Percentiles rank a stretch among this genome's conserved stretches.
Conservation (phyloP, 768 basidiomycete species). For the Russula vinacea region DNA sequence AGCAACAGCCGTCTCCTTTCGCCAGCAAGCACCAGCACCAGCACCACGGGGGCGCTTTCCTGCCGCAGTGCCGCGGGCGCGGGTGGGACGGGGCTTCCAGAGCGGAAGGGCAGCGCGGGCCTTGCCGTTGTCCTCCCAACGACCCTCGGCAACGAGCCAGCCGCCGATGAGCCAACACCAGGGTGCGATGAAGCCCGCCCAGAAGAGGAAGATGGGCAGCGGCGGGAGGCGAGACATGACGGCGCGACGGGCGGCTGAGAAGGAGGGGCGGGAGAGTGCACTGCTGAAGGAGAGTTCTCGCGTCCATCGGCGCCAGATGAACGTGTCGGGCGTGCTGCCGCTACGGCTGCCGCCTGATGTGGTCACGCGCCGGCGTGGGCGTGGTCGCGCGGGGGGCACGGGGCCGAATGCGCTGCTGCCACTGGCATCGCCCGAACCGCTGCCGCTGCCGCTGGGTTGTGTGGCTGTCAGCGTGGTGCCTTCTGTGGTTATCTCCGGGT, state of each 20-base stretch:
- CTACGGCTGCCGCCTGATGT: constrained; percentile 23
- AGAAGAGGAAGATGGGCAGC: constrained; percentile 53
- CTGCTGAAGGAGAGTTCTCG: constrained; percentile 32
- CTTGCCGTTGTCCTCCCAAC: constrained; percentile 45
- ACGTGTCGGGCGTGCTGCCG: constrained; percentile 27
- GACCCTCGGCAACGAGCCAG: constrained; percentile 48
- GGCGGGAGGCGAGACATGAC: constrained; percentile 20
- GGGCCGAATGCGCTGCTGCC: background rate
- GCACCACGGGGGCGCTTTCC: constrained; percentile 7
- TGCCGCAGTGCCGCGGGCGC: background rate
- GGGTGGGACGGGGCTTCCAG: constrained; percentile 10
- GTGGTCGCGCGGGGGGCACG: background rate
- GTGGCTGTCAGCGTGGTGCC: constrained; percentile 15
- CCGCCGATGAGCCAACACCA: constrained; percentile 76
- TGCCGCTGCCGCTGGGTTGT: background rate
- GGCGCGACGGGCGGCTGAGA: constrained; percentile 19
- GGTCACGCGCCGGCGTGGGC: constrained; percentile 20
- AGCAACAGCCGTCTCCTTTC: background rate
- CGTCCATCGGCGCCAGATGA: constrained; percentile 36
- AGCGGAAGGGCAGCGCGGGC: constrained; percentile 41
- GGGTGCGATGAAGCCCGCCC: constrained; percentile 69
- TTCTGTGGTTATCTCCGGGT: constrained; percentile 5
- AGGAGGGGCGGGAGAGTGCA: constrained; percentile 21
- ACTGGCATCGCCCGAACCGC: background rate
- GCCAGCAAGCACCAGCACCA: background rate